Percentiles rank a stretch among this genome's conserved stretches.
phyloP scores from a whole-genome alignment of 352 stramenopile species.

The Thalassiosira delicatula region DNA sequence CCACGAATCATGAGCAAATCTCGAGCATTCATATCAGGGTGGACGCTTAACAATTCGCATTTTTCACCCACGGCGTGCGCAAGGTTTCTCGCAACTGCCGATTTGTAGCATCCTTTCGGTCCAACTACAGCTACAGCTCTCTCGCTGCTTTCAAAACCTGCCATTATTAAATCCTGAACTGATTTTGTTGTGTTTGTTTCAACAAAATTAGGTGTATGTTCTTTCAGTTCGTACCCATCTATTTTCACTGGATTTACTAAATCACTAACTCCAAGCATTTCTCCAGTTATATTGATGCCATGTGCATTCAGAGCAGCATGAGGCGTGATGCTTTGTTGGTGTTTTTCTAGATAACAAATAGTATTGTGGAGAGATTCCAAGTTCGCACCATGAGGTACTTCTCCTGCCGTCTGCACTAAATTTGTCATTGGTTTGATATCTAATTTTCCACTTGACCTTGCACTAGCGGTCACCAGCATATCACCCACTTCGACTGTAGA shows the following conservation, averaged over 20 bases:
- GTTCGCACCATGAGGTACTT: constrained; percentile 25
- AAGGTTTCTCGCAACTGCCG: no score
- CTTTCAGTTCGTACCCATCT: not conserved
- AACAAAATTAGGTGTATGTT: constrained; percentile 45
- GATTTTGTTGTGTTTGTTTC: constrained; percentile 57
- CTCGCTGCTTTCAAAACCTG: no score
- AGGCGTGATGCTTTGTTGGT: constrained; percentile 47
- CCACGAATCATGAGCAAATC: no score
- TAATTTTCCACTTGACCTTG: constrained; percentile 44
- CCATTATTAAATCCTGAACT: no score
- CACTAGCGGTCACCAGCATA: constrained; percentile 48
- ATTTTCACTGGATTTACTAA: constrained; percentile 27
- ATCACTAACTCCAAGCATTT: constrained; percentile 58
- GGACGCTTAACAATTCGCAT: no score
- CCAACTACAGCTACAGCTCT: no score
- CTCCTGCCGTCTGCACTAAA: constrained; percentile 42
- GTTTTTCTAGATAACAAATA: constrained; percentile 45
- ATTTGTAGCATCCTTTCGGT: no score
- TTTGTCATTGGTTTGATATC: constrained; percentile 46
- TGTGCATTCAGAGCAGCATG: constrained; percentile 49
- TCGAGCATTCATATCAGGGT: no score
- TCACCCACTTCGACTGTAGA: constrained; percentile 48
- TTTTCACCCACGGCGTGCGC: no score
- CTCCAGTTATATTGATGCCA: constrained; percentile 38
- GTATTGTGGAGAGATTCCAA: constrained; percentile 60